Evolutionary conservation across 75 land plant species (phyloP), one percentile per base, ranked within the genome.

Genomic region (Ceratopteris richardii): DNA sequence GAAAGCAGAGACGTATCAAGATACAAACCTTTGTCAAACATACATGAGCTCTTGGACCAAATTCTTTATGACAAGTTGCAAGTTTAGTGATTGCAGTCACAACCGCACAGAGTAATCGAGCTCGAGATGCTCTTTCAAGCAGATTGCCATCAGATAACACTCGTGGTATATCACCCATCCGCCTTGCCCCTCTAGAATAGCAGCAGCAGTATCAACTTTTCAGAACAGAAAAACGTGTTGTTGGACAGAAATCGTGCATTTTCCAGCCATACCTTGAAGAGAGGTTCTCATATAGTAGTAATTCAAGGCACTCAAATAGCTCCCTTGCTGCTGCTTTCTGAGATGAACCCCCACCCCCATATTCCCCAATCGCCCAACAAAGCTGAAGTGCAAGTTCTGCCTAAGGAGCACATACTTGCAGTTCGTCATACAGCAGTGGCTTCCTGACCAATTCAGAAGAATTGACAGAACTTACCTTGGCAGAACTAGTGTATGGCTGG

Each of bases 341-440:
- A 31, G 84, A 67, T 55, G 28, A 41, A 21, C 95, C 90, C 39
- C 97, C 94, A 44, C 90, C 97, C 31, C 97, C 97, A 74, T 88
- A 77, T 63, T 92, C 97, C 29, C 97, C 97, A 56, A 92, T 78
- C 41, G 97, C 97, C 97, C 97, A 92, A 70, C 97, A 92, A 54
- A 92, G 73, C 48, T 92, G 94, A 27, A 92, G 61, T 53, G 97
- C 97, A 36, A 92, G 74, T 63, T 92, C 97, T 31, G 77, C 75
- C 97, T 91, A 76, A 58, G 56, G 5, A 28, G 6, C 51, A 25
- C 16, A 42, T 1, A 23, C 37, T 9, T 33, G 37, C 9, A 33
- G 37, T 9, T 33, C 9, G 37, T 33, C n/a, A 22, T 55, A 55
- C 12, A 9, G 37, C 9, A 9, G 3, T 33, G 37, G 37, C 3